phyloP scores from a whole-genome alignment of 1,284 basidiomycete species.

The Cryptococcus floricola region DNA sequence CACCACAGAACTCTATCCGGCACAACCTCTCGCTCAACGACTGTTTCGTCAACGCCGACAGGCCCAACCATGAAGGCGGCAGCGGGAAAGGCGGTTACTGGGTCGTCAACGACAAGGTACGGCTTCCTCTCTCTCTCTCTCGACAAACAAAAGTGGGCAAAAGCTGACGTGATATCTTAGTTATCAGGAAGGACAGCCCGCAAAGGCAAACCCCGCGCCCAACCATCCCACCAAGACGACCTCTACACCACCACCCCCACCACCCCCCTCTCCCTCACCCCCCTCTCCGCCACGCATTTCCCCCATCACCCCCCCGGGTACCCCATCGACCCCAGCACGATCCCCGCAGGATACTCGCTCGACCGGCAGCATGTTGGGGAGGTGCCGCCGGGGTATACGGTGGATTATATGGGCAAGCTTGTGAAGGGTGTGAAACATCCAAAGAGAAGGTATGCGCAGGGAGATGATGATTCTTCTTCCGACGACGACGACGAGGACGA shows the following conservation, averaged over 20 bases:
- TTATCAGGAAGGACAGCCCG: constrained; percentile 5
- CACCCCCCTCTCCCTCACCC: no score
- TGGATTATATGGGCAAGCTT: no score
- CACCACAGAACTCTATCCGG: constrained; percentile 65
- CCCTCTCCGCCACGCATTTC: neutral
- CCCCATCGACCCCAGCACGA: neutral
- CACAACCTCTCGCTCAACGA: constrained; percentile 79
- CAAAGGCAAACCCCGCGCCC: neutral
- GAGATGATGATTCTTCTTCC: neutral
- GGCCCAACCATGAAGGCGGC: constrained; percentile 19
- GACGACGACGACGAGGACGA: no score
- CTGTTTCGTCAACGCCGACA: constrained; percentile 60
- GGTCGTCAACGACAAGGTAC: constrained; percentile 27
- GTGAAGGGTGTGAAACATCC: no score
- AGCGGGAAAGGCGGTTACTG: constrained; percentile 39
- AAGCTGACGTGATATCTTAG: neutral
- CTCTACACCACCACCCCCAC: neutral
- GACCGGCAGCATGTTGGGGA: neutral
- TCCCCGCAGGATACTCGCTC: neutral
- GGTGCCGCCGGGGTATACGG: no score
- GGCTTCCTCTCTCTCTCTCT: constrained; percentile 4
- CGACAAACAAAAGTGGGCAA: neutral
- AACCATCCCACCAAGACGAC: neutral
- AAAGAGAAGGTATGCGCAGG: neutral
- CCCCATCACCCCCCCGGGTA: neutral